These are phyloP conservation scores for Beauveria caledonica DNA, from an alignment of 2,329 filamentous ascomycete genomes.

Conservation along the genomic window DNA sequence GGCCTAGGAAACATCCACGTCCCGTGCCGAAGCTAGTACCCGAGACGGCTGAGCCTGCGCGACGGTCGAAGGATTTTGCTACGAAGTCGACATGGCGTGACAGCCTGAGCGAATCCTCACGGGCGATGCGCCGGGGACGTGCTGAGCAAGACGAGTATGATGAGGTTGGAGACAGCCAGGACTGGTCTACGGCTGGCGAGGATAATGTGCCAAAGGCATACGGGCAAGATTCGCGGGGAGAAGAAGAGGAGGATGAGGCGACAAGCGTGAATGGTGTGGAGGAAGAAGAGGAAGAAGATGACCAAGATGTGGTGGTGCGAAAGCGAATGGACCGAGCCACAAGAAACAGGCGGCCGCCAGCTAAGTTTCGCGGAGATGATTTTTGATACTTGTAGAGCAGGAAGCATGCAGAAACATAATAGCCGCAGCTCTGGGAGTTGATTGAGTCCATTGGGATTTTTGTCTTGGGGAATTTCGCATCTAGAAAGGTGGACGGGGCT, in stretches of 20 bases:
- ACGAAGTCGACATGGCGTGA: not conserved
- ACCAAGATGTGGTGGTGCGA: slow-evolving; percentile 24
- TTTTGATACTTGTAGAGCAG: slow-evolving; percentile 14
- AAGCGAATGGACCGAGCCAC: slow-evolving; percentile 19
- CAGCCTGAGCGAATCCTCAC: not conserved
- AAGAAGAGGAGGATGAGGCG: not conserved
- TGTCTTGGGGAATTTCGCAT: not conserved
- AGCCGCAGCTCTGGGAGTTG: no score
- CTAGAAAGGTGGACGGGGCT: no score
- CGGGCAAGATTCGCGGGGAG: not conserved
- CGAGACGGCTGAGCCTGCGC: not conserved
- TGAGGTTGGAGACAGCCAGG: slow-evolving; percentile 22
- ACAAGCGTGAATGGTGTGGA: not conserved
- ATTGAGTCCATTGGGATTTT: not conserved
- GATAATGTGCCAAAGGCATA: not conserved
- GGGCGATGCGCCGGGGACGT: not conserved
- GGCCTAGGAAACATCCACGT: slow-evolving; percentile 31
- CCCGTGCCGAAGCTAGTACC: slow-evolving; percentile 15
- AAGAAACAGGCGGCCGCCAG: slow-evolving; percentile 26
- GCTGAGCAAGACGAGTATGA: not conserved
- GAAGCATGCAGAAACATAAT: not conserved
- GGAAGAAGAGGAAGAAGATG: slow-evolving; percentile 19
- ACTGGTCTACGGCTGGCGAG: slow-evolving; percentile 7
- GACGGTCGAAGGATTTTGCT: not conserved
- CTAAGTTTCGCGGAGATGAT: slow-evolving; percentile 29